Evolutionary conservation across 2,329 filamentous ascomycete species (phyloP).

Genomic region (Diaporthe longicolla): DNA sequence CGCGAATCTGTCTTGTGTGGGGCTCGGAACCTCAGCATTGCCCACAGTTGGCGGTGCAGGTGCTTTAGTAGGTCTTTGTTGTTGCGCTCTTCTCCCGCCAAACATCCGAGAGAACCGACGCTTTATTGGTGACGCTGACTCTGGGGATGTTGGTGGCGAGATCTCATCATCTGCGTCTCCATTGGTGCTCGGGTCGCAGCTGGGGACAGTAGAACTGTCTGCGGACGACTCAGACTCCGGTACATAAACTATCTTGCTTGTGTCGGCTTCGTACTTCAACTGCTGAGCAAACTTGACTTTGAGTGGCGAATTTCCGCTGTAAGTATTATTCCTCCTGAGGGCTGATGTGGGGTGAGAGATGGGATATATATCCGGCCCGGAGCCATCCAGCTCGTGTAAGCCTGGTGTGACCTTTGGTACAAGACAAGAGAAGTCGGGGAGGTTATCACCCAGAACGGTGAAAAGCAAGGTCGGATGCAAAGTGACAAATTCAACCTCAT

Average conservation of each 20-base stretch:
- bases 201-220: not conserved
- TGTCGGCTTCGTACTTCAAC: slow-evolving; percentile 7
- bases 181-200: not conserved
- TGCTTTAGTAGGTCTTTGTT: not conserved
- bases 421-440: not conserved
- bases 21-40: not conserved
- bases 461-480: slow-evolving; percentile 6
- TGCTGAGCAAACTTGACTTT: slow-evolving; percentile 16
- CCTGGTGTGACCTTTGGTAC: not conserved
- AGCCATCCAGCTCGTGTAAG: not conserved
- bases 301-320: not conserved
- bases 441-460: slow-evolving; percentile 12
- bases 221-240: not conserved
- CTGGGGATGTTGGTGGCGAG: not conserved
- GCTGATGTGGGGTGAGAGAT: not conserved
- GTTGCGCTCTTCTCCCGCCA: not conserved
- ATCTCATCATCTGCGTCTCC: not conserved
- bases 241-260: slow-evolving; percentile 4
- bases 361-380: not conserved
- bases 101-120: not conserved
- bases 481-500: slow-evolving; percentile 28
- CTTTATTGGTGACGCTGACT: not conserved
- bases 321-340: not conserved
- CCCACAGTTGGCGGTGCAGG: not conserved
- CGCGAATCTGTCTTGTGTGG: too few relatives aligned